A percentile compares a stretch with the other conserved stretches of the same genome.
These are phyloP conservation scores for Datisca glomerata DNA, from an alignment of 306 rosid genomes.

Conservation along the genomic window DNA sequence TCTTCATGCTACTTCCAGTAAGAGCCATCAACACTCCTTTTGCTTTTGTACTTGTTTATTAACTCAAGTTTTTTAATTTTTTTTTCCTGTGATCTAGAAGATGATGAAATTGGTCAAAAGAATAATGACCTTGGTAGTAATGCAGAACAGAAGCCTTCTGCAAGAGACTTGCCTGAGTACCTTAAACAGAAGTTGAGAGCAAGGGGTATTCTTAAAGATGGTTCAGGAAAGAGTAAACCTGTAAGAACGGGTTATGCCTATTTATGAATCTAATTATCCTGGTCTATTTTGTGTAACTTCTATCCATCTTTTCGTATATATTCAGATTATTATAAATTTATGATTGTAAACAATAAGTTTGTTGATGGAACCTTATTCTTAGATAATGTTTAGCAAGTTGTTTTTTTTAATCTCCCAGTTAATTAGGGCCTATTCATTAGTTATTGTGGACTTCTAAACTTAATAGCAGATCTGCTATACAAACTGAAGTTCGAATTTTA, in stretches of 20 bases:
- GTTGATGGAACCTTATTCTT: slow-evolving; percentile 2
- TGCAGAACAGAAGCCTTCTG: slow-evolving; percentile 30
- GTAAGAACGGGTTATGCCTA: slow-evolving; percentile 31
- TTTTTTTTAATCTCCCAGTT: background rate
- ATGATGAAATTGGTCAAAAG: slow-evolving; percentile 16
- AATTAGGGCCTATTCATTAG: background rate
- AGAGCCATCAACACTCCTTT: slow-evolving; percentile 8
- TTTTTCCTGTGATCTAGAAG: slow-evolving; percentile 26
- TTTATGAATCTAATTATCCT: slow-evolving; percentile 9
- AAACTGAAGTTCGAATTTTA: background rate
- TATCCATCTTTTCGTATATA: background rate
- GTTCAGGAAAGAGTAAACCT: slow-evolving; percentile 14
- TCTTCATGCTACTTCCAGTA: slow-evolving; percentile 15
- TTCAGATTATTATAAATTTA: background rate
- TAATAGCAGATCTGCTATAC: too few species aligned
- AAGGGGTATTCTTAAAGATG: slow-evolving; percentile 75
- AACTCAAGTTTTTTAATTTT: slow-evolving; percentile 11
- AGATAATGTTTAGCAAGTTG: background rate
- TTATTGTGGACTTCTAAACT: background rate
- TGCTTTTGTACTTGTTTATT: slow-evolving; percentile 10
- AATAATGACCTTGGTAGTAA: slow-evolving; percentile 22
- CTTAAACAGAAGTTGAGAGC: slow-evolving; percentile 83
- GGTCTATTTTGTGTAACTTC: background rate
- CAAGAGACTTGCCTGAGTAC: slow-evolving; percentile 72
- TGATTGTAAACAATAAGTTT: background rate